Conservation (phyloP, 139 green algal species). For the Micractinium sp. region DNA sequence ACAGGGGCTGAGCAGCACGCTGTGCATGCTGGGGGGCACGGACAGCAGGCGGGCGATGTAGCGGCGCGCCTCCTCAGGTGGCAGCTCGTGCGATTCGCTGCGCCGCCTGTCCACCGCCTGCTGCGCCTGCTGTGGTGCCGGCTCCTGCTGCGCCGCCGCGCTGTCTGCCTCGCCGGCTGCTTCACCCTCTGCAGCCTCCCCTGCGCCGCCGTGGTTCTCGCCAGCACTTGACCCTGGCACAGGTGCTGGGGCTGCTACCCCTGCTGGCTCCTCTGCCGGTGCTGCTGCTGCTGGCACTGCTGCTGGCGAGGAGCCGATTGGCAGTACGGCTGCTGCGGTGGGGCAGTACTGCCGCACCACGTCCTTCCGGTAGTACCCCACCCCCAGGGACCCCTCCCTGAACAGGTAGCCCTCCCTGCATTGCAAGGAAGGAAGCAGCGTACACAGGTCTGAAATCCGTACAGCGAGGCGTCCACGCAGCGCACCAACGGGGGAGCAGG, state of each 20-base stretch:
- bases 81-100: neutral
- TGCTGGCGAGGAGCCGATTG: neutral
- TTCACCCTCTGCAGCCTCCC: neutral
- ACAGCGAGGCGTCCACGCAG: too few relatives aligned
- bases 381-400: slow-evolving; percentile 7
- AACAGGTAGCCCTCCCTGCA: slow-evolving; percentile 45
- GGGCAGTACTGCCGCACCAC: slow-evolving; percentile 24
- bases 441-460: too few relatives aligned
- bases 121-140: neutral
- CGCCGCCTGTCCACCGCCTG: too few relatives aligned
- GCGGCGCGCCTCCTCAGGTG: neutral
- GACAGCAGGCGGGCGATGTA: slow-evolving; percentile 28
- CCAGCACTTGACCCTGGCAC: neutral
- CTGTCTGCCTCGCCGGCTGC: neutral
- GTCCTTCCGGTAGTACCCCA: slow-evolving; percentile 54
- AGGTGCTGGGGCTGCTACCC: too few relatives aligned
- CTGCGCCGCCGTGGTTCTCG: neutral
- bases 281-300: neutral
- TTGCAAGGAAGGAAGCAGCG: neutral
- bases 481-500: neutral
- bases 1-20: slow-evolving; percentile 25
- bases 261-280: neutral
- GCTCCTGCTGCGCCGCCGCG: neutral
- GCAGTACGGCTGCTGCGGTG: slow-evolving; percentile 7
- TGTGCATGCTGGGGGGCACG: slow-evolving; percentile 42